phyloP scores from a whole-genome alignment of 1,139 yeast genomes.

The Pichia sp. region DNA sequence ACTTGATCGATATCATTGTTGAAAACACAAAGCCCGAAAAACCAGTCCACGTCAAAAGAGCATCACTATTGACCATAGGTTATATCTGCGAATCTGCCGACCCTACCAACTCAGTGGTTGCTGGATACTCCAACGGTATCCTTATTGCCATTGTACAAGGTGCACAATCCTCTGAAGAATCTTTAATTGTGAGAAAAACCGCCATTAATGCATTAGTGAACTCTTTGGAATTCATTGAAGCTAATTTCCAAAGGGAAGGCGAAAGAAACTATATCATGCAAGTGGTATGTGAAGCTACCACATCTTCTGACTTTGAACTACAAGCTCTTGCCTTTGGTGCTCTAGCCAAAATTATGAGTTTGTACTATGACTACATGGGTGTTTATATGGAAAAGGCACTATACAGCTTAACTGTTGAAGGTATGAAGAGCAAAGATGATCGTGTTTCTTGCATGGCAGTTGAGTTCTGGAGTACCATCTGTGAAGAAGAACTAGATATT shows the following conservation, averaged over 20 bases:
- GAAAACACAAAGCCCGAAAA: constrained; percentile 78
- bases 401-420: constrained; percentile 82
- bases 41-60: constrained; percentile 75
- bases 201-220: constrained; percentile 90
- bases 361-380: constrained; percentile 85
- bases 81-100: constrained; percentile 94
- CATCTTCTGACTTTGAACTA: constrained; percentile 72
- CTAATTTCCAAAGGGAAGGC: constrained; percentile 86
- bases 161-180: constrained; percentile 78
- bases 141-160: constrained; percentile 96
- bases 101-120: constrained; percentile 73
- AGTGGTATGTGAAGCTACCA: constrained; percentile 98
- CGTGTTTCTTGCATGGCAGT: constrained; percentile 97
- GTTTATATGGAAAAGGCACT: constrained; percentile 97
- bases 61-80: constrained; percentile 85
- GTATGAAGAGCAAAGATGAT: constrained; percentile 84
- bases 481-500: constrained; percentile 91
- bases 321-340: constrained; percentile 97
- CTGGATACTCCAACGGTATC: constrained; percentile 85
- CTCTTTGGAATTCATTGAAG: constrained; percentile 83
- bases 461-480: constrained; percentile 96
- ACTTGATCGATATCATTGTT: constrained; percentile 74
- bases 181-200: constrained; percentile 71
- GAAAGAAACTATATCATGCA: constrained; percentile 97
- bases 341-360: constrained; percentile 84